Conservation (phyloP, 129 eudicot species). For the Oenanthe sinensis region DNA sequence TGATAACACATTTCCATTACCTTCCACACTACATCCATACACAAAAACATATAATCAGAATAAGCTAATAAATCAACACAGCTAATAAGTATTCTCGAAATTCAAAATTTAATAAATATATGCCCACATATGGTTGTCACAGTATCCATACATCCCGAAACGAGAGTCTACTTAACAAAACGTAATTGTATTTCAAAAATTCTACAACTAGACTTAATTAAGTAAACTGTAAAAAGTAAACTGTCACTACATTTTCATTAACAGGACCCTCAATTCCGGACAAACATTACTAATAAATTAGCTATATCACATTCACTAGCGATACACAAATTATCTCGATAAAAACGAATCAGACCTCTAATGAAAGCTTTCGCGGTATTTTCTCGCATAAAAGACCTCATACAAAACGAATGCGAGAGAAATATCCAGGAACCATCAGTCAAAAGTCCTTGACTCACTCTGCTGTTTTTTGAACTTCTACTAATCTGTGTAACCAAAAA, state of each 20-base stretch:
- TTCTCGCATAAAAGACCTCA: constrained; percentile 59
- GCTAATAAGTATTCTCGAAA: not conserved
- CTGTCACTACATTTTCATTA: not conserved
- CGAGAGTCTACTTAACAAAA: not conserved
- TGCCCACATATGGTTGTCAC: not conserved
- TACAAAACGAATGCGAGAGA: constrained; percentile 62
- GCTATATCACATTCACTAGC: not conserved
- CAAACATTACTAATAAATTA: not conserved
- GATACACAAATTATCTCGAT: not conserved
- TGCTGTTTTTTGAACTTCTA: constrained; percentile 61
- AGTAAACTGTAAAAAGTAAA: not conserved
- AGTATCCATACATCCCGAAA: too few relatives aligned
- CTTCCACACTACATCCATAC: constrained; percentile 62
- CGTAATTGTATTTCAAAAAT: not conserved
- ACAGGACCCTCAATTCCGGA: not conserved
- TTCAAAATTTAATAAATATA: too few relatives aligned
- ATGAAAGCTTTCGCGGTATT: constrained; percentile 71
- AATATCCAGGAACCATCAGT: constrained; percentile 64
- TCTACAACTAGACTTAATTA: not conserved
- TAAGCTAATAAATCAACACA: not conserved
- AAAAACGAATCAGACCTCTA: constrained; percentile 48
- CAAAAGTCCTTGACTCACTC: constrained; percentile 57
- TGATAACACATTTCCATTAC: constrained; percentile 90
- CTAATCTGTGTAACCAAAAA: constrained; percentile 40
- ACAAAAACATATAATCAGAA: not conserved